Percentiles rank a stretch among this genome's conserved stretches.
Evolutionary conservation across 2,329 filamentous ascomycete species (phyloP).

Genomic region (Clonostachys rosea): DNA sequence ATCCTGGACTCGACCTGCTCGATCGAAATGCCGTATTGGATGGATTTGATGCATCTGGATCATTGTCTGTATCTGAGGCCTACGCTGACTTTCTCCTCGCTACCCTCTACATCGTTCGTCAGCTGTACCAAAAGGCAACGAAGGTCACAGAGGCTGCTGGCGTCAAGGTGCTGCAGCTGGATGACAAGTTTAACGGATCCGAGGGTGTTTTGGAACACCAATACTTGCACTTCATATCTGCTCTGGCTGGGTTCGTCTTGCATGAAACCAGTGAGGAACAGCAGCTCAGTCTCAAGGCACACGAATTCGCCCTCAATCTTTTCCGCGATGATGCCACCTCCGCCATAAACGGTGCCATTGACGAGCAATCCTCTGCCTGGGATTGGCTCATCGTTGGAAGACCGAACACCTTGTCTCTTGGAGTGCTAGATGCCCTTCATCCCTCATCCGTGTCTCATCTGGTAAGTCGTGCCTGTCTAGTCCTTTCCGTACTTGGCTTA

Average conservation of each 20-base stretch:
- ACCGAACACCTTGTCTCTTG: constrained; percentile 27
- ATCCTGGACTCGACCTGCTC: constrained; percentile 15
- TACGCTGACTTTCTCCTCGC: constrained; percentile 31
- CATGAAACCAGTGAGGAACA: constrained; percentile 29
- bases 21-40: not conserved
- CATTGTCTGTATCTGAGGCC: constrained; percentile 15
- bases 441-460: constrained; percentile 23
- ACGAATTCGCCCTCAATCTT: constrained; percentile 26
- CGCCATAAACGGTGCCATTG: constrained; percentile 6
- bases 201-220: constrained; percentile 19
- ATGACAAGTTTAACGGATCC: constrained; percentile 18
- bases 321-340: constrained; percentile 24
- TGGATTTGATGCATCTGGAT: not conserved
- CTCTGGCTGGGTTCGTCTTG: constrained; percentile 26
- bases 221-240: constrained; percentile 28
- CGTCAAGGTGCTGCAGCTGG: constrained; percentile 17
- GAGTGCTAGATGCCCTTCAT: constrained; percentile 28
- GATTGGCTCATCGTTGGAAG: constrained; percentile 20
- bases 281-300: constrained; percentile 21
- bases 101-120: constrained; percentile 26
- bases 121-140: constrained; percentile 35
- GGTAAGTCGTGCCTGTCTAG: constrained; percentile 14
- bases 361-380: constrained; percentile 12
- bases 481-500: not conserved
- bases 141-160: constrained; percentile 24